Evolutionary conservation across 495 filamentous ascomycete species (phyloP), one percentile per base, ranked within the genome.

Genomic region (Tuber calosporum): DNA sequence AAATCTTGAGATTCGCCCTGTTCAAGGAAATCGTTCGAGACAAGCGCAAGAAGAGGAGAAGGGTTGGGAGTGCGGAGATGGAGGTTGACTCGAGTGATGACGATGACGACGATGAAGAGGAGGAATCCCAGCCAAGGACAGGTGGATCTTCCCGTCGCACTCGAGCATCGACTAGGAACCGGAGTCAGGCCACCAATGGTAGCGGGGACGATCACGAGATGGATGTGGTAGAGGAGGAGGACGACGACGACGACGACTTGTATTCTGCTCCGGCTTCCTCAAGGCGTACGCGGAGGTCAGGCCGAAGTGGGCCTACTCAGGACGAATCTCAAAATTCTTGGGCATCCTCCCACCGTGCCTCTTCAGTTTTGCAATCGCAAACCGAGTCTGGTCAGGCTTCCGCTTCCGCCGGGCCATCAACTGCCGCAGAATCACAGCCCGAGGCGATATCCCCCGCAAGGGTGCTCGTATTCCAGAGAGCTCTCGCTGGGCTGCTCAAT

Each of bases 21-120:
- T 99, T 98, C 87, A 99, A 99, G 82, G 95, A 99, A 84, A 89
- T 99, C 26, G 85, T 97, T 34, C 92, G 95, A 82, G 91, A 92
- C 77, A 92, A 93, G 81, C 91, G 93, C 66, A 87, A 89, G 74
- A 94, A 93, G 85, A 89, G 89, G 75, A 84, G 88, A 36, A 85
- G 90, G 34, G 70, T 79, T 19, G 80, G 77, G 19, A 74, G 69
- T 17, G 69, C 45, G 36, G 48, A 66, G 30, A 87, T 87, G 69
- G 89, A 84, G 22, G 82, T 81, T 67, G 82, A 83, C 38, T 84
- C 83, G 20, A 82, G 82, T 7, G 84, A 84, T 67, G 81, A 81
- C 6, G 84, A 86, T 26, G 83, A 83, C 66, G 83, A 85, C 66
- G 81, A 83, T 15, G 81, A 77, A 17, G 81, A 78, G 11, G 81